Percentiles rank a stretch among this genome's conserved stretches.
Evolutionary conservation across 2,329 filamentous ascomycete genomes (phyloP).

Genomic region (Cordyceps cateniannulata): DNA sequence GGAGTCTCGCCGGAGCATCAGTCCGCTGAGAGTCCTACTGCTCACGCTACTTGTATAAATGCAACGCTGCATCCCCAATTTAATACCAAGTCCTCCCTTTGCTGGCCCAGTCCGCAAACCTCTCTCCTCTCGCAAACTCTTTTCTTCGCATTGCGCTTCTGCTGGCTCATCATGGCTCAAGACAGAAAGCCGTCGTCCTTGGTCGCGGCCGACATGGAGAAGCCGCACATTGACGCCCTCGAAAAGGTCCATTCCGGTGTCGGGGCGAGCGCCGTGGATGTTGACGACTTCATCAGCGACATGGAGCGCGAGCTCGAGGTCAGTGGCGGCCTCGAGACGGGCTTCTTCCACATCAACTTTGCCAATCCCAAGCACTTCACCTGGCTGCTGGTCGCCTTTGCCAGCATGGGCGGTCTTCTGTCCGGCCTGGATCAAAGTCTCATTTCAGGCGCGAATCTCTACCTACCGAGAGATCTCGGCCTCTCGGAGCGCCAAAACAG

Average conservation of each 20-base stretch:
- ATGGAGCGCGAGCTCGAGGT: slow-evolving; percentile 36
- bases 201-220: slow-evolving; percentile 14
- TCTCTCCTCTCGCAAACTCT: not conserved
- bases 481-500: slow-evolving; percentile 53
- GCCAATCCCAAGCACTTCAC: slow-evolving; percentile 59
- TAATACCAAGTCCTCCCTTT: not conserved
- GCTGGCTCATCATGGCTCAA: not conserved
- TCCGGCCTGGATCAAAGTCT: slow-evolving; percentile 68
- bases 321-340: slow-evolving; percentile 25
- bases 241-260: slow-evolving; percentile 28
- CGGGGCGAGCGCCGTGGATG: slow-evolving; percentile 21
- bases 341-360: slow-evolving; percentile 51
- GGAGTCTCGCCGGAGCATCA: not conserved
- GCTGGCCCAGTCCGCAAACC: not conserved
- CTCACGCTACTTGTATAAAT: slow-evolving; percentile 4
- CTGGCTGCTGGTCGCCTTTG: slow-evolving; percentile 61
- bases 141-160: not conserved
- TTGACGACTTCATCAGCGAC: slow-evolving; percentile 33
- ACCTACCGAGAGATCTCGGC: slow-evolving; percentile 51
- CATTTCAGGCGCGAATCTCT: slow-evolving; percentile 65
- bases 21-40: not conserved
- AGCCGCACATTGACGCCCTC: slow-evolving; percentile 27
- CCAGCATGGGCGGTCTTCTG: slow-evolving; percentile 68
- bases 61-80: not conserved
- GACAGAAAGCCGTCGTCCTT: slow-evolving; percentile 2